Base-by-base conservation (phyloP, 108 stramenopile species). In the Fragilaria crotonensis region DNA sequence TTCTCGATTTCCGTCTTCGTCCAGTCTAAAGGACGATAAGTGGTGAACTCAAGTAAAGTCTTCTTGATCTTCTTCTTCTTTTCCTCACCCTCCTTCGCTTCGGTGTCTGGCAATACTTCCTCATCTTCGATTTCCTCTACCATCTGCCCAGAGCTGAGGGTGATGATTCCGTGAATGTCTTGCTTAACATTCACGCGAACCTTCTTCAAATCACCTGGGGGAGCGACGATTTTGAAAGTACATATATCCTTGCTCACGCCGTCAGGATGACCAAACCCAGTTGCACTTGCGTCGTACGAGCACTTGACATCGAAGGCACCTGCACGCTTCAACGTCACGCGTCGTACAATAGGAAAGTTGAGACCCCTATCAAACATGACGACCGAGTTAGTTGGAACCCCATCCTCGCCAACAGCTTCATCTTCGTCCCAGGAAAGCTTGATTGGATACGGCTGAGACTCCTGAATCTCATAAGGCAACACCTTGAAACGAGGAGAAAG, bases 401-500 rank as follows among this genome's bases (percentile, higher is more conserved):
- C 73, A 5, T 67, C 70, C 4, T 77, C 85, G 26, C 67, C 78
- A 9, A 63, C 84, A 20, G 82, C 87, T 29, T 84, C 89, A 14
- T 77, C 77, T 30, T 80, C 90, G 53, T 95, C 94, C 98, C 96
- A 98, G 25, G 83, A 75, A 52, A 97, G 67, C 69, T 80, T 79
- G 60, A 97, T 83, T 17, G 94, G 91, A 60, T 81, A 93, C 3
- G 96, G 85, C 58, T 86, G 80, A 28, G 63, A 68, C 63, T 99
- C 98, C 31, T 79, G 53, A 30, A 98, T 87, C 36, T 89, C 83
- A 63, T 97, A 99, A 18, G 95, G 95, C 64, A 97, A 79, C 25
- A 98, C 97, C 74, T 97, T 94, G 83, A 99, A 97, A 21, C 93
- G 79, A 25, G 93, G 94, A 36, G 93, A 95, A 18, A 98, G 83